Conservation (phyloP, 768 basidiomycete species). For the Rhizopogon rudus region DNA sequence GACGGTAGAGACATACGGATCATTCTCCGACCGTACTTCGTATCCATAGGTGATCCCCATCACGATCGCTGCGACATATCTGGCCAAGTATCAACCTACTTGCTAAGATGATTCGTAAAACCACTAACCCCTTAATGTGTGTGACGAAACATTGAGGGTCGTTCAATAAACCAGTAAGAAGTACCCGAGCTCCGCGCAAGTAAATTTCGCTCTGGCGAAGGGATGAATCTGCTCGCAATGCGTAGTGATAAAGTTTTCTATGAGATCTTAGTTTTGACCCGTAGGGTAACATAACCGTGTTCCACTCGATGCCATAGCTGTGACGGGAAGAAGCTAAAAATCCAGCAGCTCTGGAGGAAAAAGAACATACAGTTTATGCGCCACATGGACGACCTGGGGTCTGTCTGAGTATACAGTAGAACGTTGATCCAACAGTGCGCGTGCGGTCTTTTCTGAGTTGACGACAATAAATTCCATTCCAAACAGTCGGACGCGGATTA, state of each 20-base stretch:
- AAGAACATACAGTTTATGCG: background rate
- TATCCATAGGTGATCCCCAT: slow-evolving; percentile 19
- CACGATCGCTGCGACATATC: slow-evolving; percentile 14
- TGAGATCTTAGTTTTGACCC: slow-evolving; percentile 14
- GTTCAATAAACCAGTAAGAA: slow-evolving; percentile 10
- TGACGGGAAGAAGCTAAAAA: background rate
- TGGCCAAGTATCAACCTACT: background rate
- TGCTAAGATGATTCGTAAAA: background rate
- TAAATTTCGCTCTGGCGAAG: slow-evolving; percentile 9
- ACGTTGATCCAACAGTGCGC: background rate
- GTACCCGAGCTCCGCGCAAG: background rate
- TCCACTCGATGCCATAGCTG: slow-evolving; percentile 21
- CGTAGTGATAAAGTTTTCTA: slow-evolving; percentile 12
- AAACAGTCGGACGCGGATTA: background rate
- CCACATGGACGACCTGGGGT: background rate
- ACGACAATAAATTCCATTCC: slow-evolving; percentile 1
- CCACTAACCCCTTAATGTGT: slow-evolving; percentile 13
- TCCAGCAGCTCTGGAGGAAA: background rate
- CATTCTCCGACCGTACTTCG: slow-evolving; percentile 12
- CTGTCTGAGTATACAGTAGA: slow-evolving; percentile 4
- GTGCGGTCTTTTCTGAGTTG: slow-evolving; percentile 3
- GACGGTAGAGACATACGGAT: slow-evolving; percentile 11
- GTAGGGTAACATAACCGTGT: slow-evolving; percentile 15
- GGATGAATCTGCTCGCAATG: slow-evolving; percentile 7
- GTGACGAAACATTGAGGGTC: slow-evolving; percentile 10